Base-by-base conservation (phyloP, 2,329 filamentous ascomycete genomes). In the Botrytis medusae region DNA sequence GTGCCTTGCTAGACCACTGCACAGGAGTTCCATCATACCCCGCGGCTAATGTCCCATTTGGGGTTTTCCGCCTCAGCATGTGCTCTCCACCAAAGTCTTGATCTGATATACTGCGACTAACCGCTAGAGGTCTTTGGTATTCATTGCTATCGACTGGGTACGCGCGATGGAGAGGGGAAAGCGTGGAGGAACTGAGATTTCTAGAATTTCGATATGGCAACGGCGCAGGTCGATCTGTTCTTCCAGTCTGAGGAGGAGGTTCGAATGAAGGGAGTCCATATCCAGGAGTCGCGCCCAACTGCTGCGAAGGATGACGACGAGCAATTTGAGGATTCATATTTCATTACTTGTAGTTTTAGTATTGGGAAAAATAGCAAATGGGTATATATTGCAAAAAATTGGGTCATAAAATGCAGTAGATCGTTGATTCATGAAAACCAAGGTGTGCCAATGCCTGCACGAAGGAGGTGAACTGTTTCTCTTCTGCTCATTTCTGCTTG, bases 31-130 rank as follows among this genome's bases (percentile, higher is more conserved):
- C 94, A 86, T 98, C 95, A 80, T 97, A 98, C 18, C 94, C 94
- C 71, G 93, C 94, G 76, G 95, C 92, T 75, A 98, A 88, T 54
- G 94, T 97, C n/a, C 95, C 96, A 79, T 91, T 95, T 7, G 95
- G 96, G 14, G 95, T 98, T 83, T 98, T 98, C 77, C 95, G 90
- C 77, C 95, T 90, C 73, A 98, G 86, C 78, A 93, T 92, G 82
- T 97, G 91, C 81, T 72, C 46, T 29, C 60, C 71, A 32, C 63
- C 71, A 69, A 48, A 69, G n/a, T 46, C 63, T 25, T 69, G 71
- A 57, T 97, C 94, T n/a, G 78, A 76, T 14, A 77, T 22, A 44
- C 46, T 63, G 54, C 65, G 57, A 32, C 65, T 59, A 25, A 60
- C n/a, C 9, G 77, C 62, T 37, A 74, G 73, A 46, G 73, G 65